Percentiles rank a stretch among this genome's conserved stretches.
phyloP scores from a whole-genome alignment of 2,329 filamentous ascomycete species.

The Ophiocordyceps robertsii region DNA sequence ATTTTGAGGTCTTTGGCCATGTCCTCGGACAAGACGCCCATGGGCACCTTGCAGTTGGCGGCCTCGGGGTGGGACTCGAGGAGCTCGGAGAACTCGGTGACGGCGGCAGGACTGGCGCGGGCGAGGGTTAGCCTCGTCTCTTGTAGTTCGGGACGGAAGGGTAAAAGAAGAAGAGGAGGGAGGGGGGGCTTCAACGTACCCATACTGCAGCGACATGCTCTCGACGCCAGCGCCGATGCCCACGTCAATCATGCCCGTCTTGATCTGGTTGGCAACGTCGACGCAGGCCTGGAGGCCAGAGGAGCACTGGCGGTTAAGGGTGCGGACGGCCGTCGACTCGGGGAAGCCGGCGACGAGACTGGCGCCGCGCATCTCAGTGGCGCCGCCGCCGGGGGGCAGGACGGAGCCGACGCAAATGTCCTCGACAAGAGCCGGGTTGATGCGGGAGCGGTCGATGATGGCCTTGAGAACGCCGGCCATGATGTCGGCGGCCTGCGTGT shows the following conservation, averaged over 20 bases:
- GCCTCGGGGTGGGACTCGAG: constrained; percentile 71
- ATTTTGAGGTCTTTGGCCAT: constrained; percentile 84
- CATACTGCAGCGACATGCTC: constrained; percentile 90
- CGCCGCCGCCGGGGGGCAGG: constrained; percentile 82
- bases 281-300: constrained; percentile 85
- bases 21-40: constrained; percentile 85
- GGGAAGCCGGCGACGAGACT: constrained; percentile 85
- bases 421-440: constrained; percentile 79
- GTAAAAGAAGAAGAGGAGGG: constrained; percentile 2
- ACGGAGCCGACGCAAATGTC: constrained; percentile 89
- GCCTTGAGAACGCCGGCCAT: constrained; percentile 72
- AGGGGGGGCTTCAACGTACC: constrained; percentile 22
- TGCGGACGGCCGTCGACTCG: constrained; percentile 68
- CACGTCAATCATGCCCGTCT: constrained; percentile 83
- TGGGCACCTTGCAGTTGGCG: constrained; percentile 94
- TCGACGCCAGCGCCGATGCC: constrained; percentile 92
- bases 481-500: constrained; percentile 76
- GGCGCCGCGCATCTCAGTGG: constrained; percentile 92
- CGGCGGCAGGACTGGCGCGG: constrained; percentile 55
- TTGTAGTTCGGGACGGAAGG: not conserved
- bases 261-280: constrained; percentile 89
- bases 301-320: constrained; percentile 88
- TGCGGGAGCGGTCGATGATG: constrained; percentile 71
- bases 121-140: not conserved
- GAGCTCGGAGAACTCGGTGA: constrained; percentile 83